Evolutionary conservation across 2,329 filamentous ascomycete species (phyloP), one percentile per base, ranked within the genome.

Genomic region (Fusarium continuum): DNA sequence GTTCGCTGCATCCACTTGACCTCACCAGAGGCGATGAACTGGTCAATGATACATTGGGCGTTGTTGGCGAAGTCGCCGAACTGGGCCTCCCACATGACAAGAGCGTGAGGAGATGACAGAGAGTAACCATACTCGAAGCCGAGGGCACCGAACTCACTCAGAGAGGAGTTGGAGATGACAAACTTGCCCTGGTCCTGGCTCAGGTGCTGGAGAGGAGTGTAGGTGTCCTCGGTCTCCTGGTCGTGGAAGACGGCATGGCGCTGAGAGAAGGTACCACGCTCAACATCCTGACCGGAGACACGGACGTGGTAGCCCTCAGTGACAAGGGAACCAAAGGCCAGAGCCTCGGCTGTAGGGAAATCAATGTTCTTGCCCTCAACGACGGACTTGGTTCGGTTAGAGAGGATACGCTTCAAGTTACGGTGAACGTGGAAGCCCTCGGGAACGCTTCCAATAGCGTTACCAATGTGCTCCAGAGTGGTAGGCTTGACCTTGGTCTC

Each of bases 21-120:
- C 81, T 99, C 95, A 75, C 95, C 95, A 62, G 95, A 97, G 45
- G 95, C 94, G 71, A 99, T 90, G 81, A 99, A 99, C 80, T 99
- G 95, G 78, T 99, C 95, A 74, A 99, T 96, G 79, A 99, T 96
- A 77, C 93, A 96, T 81, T 99, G 95, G 36, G 95, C 94, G 74
- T 97, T 99, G 86, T 99, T 99, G 84, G 95, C 95, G 73, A 99
- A 99, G 80, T 99, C 95, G 84, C 95, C 95, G 74, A 99, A 99
- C 79, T 99, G 95, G 31, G 95, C 95, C 82, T 99, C 95, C 95
- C 95, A 99, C 88, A 99, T 96, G 71, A 99, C 94, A 22, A 99
- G 87, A 31, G 95, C 94, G 75, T 97, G 96, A 55, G 95, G 95
- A 25, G 95, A 98, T 23, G 93, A 96, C 60, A 99, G 82, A 4